phyloP scores from a whole-genome alignment of 2,329 filamentous ascomycete genomes.

The Pseudogymnoascus verrucosus region DNA sequence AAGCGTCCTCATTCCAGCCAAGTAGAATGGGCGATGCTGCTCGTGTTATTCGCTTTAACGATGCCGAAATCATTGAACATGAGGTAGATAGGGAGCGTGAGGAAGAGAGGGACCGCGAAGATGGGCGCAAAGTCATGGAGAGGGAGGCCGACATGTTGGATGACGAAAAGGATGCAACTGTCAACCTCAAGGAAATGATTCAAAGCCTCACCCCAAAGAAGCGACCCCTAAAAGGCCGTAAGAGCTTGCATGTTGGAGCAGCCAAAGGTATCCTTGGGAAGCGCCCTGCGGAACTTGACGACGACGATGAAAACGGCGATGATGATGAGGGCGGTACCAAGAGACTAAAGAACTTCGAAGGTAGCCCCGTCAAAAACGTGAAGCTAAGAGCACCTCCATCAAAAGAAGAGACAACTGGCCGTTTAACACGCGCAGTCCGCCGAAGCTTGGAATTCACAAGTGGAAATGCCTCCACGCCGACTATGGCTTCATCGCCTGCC shows the following conservation, averaged over 20 bases:
- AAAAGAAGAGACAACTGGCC: slow-evolving; percentile 58
- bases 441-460: slow-evolving; percentile 38
- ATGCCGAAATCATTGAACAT: slow-evolving; percentile 53
- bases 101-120: slow-evolving; percentile 54
- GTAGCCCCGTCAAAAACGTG: slow-evolving; percentile 70
- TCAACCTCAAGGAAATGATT: slow-evolving; percentile 70
- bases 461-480: slow-evolving; percentile 32
- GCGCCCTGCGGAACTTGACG: slow-evolving; percentile 62
- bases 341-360: slow-evolving; percentile 61
- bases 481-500: slow-evolving; percentile 39
- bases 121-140: slow-evolving; percentile 47
- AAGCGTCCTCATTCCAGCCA: slow-evolving; percentile 55
- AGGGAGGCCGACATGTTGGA: slow-evolving; percentile 41
- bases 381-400: slow-evolving; percentile 61
- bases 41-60: slow-evolving; percentile 53
- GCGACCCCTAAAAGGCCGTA: slow-evolving; percentile 55
- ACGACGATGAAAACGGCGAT: slow-evolving; percentile 50
- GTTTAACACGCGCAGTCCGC: slow-evolving; percentile 42
- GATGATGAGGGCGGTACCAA: slow-evolving; percentile 56
- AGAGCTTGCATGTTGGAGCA: slow-evolving; percentile 69
- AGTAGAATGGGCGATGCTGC: slow-evolving; percentile 27
- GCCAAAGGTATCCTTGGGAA: slow-evolving; percentile 68
- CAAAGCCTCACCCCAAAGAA: slow-evolving; percentile 71
- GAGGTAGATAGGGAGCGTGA: slow-evolving; percentile 56
- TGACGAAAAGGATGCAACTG: slow-evolving; percentile 53